phyloP scores from a whole-genome alignment of 441 rosid species.

The Populus trichocarpa region DNA sequence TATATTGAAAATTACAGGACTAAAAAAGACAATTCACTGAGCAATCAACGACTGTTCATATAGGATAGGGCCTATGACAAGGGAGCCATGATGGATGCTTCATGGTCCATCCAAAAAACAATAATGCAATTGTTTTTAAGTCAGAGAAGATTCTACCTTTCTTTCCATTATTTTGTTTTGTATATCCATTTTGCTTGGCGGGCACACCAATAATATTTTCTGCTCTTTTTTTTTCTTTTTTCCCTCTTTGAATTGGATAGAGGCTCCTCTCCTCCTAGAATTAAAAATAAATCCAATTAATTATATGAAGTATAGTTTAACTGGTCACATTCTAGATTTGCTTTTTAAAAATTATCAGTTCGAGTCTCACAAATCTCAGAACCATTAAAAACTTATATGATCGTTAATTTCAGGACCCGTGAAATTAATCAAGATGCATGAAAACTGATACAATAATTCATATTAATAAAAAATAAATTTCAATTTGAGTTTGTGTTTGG shows the following conservation, averaged over 20 bases:
- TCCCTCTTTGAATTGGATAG: too few species aligned
- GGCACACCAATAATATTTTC: slow-evolving; percentile 20
- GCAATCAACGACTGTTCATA: not conserved
- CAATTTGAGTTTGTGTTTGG: too few species aligned
- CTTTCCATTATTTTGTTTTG: slow-evolving; percentile 4
- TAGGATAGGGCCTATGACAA: slow-evolving; percentile 5
- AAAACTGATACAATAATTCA: rapidly evolving
- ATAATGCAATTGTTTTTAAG: slow-evolving; percentile 9
- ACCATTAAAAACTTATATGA: too few species aligned
- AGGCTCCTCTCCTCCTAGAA: too few species aligned
- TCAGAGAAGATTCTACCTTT: slow-evolving; percentile 30
- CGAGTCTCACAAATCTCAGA: too few species aligned
- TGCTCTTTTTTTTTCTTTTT: too few species aligned
- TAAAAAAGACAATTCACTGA: not conserved
- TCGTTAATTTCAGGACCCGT: rapidly evolving
- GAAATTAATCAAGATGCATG: rapidly evolving
- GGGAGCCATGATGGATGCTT: slow-evolving; percentile 20
- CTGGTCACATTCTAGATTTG: rapidly evolving
- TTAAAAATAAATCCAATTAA: too few species aligned
- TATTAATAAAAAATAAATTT: too few species aligned
- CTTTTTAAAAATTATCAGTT: too few species aligned
- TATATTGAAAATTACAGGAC: not conserved
- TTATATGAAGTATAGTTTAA: too few species aligned
- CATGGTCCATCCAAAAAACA: slow-evolving; percentile 14
- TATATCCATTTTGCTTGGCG: slow-evolving; percentile 26